These are phyloP conservation scores for Alternaria gaisen DNA, from an alignment of 2,329 filamentous ascomycete species.

Conservation along the genomic window DNA sequence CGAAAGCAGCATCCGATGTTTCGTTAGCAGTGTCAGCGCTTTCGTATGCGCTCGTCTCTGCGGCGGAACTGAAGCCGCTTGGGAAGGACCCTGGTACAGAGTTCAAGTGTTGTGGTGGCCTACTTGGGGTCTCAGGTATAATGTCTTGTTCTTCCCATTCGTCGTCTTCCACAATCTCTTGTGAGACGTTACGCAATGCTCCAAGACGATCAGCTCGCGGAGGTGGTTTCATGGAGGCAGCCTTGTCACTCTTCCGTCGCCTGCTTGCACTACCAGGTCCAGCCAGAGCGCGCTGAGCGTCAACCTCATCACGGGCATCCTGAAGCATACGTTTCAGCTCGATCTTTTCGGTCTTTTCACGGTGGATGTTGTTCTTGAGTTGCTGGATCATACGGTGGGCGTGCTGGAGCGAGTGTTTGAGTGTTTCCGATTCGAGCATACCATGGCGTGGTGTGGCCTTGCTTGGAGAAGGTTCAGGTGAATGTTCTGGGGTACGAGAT, in stretches of 20 bases:
- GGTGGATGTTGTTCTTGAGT: constrained; percentile 91
- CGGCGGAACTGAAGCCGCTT: constrained; percentile 46
- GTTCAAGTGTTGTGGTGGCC: constrained; percentile 39
- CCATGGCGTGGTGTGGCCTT: constrained; percentile 92
- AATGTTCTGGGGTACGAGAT: constrained; percentile 79
- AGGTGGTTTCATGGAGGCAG: constrained; percentile 79
- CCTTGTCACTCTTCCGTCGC: constrained; percentile 65
- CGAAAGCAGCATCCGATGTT: constrained; percentile 68
- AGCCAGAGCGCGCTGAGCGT: constrained; percentile 66
- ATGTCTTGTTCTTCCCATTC: constrained; percentile 83
- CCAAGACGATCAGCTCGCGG: constrained; percentile 77
- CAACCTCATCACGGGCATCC: constrained; percentile 91
- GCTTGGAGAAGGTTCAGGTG: constrained; percentile 86
- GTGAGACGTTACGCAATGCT: constrained; percentile 73
- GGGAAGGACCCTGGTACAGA: constrained; percentile 44
- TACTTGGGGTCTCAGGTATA: constrained; percentile 64
- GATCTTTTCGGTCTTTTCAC: constrained; percentile 98
- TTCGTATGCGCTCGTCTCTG: constrained; percentile 62
- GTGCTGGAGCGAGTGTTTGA: constrained; percentile 92
- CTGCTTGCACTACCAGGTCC: constrained; percentile 59
- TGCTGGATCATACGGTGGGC: constrained; percentile 97
- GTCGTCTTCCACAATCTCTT: constrained; percentile 81
- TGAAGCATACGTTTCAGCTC: constrained; percentile 95
- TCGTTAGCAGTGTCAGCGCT: constrained; percentile 86
- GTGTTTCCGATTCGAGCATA: constrained; percentile 91